Conservation (phyloP, 805 yeast species). For the Saccharomycopsis sp. region DNA sequence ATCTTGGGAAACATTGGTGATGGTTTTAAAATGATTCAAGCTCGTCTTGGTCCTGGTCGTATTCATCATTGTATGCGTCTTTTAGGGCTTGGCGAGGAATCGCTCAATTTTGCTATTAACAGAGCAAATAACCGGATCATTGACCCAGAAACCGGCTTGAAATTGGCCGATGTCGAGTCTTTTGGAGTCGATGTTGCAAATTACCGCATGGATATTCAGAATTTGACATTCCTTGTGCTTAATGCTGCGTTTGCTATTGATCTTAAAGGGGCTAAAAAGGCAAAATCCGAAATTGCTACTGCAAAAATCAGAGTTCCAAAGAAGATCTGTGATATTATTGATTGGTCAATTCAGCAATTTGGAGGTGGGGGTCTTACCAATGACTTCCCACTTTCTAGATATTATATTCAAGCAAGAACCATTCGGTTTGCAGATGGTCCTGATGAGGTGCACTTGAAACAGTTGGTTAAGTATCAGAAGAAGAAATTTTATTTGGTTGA, state of each 20-base stretch:
- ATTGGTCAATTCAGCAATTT: conserved; percentile 57
- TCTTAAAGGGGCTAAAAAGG: conserved; percentile 44
- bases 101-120: conserved; percentile 39
- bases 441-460: conserved; percentile 57
- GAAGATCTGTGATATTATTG: conserved; percentile 43
- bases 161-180: conserved; percentile 43
- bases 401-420: conserved; percentile 47
- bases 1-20: conserved; percentile 44
- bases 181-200: conserved; percentile 45
- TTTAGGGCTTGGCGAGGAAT: conserved; percentile 55
- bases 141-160: conserved; percentile 35
- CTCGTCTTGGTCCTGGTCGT: conserved; percentile 63
- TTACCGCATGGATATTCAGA: conserved; percentile 46
- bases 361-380: conserved; percentile 63
- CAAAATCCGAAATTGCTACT: conserved; percentile 50
- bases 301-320: conserved; percentile 61
- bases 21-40: conserved; percentile 59
- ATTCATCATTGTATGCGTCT: conserved; percentile 65
- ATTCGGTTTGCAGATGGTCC: conserved; percentile 65
- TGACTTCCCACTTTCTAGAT: conserved; percentile 50
- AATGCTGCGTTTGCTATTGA: conserved; percentile 59
- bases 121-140: conserved; percentile 49
- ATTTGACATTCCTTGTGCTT: conserved; percentile 47
- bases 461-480: conserved; percentile 44
- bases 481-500: conserved; percentile 35